These are phyloP conservation scores for Dryadomyces quercivorus DNA, from an alignment of 2,329 filamentous ascomycete genomes.

Conservation along the genomic window DNA sequence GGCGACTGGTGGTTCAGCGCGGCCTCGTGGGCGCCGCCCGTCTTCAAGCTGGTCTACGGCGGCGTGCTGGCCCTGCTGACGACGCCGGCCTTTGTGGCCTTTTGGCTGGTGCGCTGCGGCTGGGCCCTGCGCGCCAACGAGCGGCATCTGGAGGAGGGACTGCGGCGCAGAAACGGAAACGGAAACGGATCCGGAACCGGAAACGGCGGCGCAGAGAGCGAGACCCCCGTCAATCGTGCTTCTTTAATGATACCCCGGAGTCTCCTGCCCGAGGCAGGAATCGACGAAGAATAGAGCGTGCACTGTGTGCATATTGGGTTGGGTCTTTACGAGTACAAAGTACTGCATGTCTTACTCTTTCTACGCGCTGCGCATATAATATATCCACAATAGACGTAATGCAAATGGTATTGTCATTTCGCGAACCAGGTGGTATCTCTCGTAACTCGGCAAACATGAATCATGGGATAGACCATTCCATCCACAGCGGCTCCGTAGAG, in stretches of 20 bases:
- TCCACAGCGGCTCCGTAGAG: no score
- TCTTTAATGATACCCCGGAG: slow-evolving; percentile 1
- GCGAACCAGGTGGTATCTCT: no score
- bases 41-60: slow-evolving; percentile 38
- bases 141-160: slow-evolving; percentile 5
- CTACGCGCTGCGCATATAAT: no score
- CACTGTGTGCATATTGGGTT: no score
- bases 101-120: slow-evolving; percentile 38
- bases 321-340: no score
- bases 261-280: background rate
- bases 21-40: slow-evolving; percentile 30
- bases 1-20: slow-evolving; percentile 31
- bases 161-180: background rate
- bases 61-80: slow-evolving; percentile 31
- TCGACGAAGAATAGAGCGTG: background rate
- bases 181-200: no score
- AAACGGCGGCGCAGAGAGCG: background rate
- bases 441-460: no score
- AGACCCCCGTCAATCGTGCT: background rate
- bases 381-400: no score
- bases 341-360: no score
- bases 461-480: no score
- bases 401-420: no score
- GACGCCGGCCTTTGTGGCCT: slow-evolving; percentile 33
- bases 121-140: slow-evolving; percentile 22